Base-by-base conservation (phyloP, 768 basidiomycete species). In the Rickenella mellea region DNA sequence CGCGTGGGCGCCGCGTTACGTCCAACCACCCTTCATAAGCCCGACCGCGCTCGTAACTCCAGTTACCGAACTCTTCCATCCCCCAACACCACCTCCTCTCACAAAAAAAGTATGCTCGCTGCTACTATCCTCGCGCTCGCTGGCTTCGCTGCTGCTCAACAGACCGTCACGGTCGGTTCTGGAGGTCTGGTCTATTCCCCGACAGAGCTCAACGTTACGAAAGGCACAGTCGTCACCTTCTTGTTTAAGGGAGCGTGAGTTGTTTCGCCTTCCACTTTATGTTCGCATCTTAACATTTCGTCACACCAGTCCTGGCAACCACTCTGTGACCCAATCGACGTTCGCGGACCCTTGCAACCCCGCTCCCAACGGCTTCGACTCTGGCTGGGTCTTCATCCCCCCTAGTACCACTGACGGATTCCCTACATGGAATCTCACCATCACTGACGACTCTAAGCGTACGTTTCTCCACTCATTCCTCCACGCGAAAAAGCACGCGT, bases 281-380 rank as follows among this genome's bases (percentile, higher is more conserved):
- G 1, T 32, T 41, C 6, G 27, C 36, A 24, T 9, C 25, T 28
- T 25, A 39, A 27, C 28, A 42, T 35, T 14, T 27, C 11, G 22
- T 19, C 10, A 6, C 5, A 7, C 2, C 37, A 70, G 65, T 20
- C 72, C 73, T 1, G 73, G 73, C 45, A 74, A 74, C 54, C 74
- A 78, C 57, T 62, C 63, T 25, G 62, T 78, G 19, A 73, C 74
- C 3, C 75, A 78, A 52, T 71, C 73, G 8, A 51, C 63, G 0
- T 72, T 75, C 47, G 41, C 48, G 9, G 50, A 55, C 36, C 74
- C 74, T 1, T 78, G 74, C 48, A 53, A 63, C 42, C 70, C 68
- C 8, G 8, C 64, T 29, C 26, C 48, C 0, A 63, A 64, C n/a
- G 76, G 76, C 11, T 76, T 76, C 41, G 71, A 74, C 58, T 76